phyloP scores from a whole-genome alignment of 2,329 filamentous ascomycete species.

The Botryotinia calthae region DNA sequence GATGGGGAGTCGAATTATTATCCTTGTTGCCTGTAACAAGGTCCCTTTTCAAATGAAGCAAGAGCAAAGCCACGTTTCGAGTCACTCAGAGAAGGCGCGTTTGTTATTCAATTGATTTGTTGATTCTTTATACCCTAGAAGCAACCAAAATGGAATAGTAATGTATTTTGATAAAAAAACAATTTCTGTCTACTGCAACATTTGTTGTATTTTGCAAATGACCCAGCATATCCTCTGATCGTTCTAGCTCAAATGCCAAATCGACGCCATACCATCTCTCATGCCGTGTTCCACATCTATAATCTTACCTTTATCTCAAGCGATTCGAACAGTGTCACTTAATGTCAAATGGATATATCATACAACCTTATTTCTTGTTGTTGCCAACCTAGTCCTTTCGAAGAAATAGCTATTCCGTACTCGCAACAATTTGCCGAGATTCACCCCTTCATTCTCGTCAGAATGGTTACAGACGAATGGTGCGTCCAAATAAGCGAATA shows the following conservation, averaged over 20 bases:
- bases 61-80: background rate
- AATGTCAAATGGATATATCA: background rate
- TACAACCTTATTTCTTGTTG: background rate
- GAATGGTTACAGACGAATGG: background rate
- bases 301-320: background rate
- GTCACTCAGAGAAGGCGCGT: background rate
- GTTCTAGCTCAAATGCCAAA: background rate
- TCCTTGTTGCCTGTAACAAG: slow-evolving; percentile 38
- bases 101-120: background rate
- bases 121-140: background rate
- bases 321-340: background rate
- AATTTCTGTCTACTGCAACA: background rate
- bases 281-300: background rate
- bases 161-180: no score
- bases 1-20: slow-evolving; percentile 38
- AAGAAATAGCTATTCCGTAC: background rate
- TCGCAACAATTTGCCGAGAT: background rate
- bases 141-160: background rate
- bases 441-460: background rate
- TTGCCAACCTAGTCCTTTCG: no score
- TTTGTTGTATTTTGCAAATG: background rate
- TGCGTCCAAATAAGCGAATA: background rate
- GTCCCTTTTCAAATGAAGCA: background rate
- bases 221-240: background rate
- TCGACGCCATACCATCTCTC: no score